Evolutionary conservation across 352 stramenopile species (phyloP).

Genomic region (Achlya hypogyna): DNA sequence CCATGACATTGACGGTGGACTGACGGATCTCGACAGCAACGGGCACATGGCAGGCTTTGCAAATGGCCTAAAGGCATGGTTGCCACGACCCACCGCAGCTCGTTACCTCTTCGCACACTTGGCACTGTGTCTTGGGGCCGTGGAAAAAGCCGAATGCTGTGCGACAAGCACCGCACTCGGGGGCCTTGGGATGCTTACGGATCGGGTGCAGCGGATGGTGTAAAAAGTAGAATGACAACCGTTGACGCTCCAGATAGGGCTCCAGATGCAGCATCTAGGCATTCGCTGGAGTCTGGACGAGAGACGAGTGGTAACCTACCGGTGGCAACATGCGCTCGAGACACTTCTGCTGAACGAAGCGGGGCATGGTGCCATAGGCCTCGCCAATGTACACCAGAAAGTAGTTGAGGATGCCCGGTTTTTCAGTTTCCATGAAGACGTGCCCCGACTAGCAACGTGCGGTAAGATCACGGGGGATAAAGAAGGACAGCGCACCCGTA

Average conservation of each 20-base stretch:
- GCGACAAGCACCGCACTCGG: neutral
- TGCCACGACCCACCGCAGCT: neutral
- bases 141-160: neutral
- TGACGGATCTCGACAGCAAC: neutral
- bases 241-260: neutral
- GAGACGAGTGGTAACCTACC: neutral
- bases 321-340: neutral
- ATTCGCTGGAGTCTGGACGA: neutral
- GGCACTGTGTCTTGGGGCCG: neutral
- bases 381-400: slow-evolving; percentile 2
- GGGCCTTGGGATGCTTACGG: neutral
- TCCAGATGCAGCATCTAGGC: neutral
- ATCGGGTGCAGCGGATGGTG: slow-evolving; percentile 1
- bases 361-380: neutral
- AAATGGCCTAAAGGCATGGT: neutral
- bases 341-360: neutral
- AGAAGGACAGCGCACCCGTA: neutral
- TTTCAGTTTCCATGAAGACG: slow-evolving; percentile 11
- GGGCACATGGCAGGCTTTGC: neutral
- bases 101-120: neutral
- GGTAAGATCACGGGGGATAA: neutral
- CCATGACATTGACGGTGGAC: neutral
- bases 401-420: neutral
- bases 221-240: neutral
- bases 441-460: slow-evolving; percentile 10